These are phyloP conservation scores for Shiraia bambusicola DNA, from an alignment of 2,329 filamentous ascomycete species.

Conservation along the genomic window DNA sequence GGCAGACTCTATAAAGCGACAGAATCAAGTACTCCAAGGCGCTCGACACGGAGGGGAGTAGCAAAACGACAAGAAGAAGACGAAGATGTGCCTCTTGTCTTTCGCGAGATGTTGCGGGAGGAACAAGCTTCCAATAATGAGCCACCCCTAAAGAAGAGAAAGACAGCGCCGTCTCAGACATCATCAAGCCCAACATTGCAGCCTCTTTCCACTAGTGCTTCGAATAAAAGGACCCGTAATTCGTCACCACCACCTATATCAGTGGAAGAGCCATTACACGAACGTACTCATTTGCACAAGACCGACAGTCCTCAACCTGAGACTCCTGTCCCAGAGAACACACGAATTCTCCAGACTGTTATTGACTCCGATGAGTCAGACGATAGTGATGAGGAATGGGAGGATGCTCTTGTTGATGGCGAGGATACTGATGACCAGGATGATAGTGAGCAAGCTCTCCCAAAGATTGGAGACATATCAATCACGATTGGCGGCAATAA, in stretches of 20 bases:
- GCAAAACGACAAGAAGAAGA: conserved; percentile 24
- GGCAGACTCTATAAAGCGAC: conserved; percentile 24
- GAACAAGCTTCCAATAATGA: conserved; percentile 39
- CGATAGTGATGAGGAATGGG: conserved; percentile 63
- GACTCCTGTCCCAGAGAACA: conserved; percentile 14
- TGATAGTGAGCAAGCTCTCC: conserved; percentile 22
- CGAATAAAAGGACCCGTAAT: background rate
- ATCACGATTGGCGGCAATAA: conserved; percentile 44
- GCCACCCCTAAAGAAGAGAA: conserved; percentile 44
- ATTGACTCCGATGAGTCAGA: conserved; percentile 57
- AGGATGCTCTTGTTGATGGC: conserved; percentile 50
- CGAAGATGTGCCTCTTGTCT: conserved; percentile 45
- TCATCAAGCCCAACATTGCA: conserved; percentile 5
- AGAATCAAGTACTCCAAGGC: conserved; percentile 17
- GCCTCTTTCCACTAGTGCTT: background rate
- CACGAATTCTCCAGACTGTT: conserved; percentile 44
- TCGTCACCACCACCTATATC: conserved; percentile 7
- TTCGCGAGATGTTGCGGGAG: conserved; percentile 50
- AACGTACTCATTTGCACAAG: conserved; percentile 2
- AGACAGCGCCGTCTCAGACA: conserved; percentile 19
- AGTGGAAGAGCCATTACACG: conserved; percentile 6
- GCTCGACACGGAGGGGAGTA: conserved; percentile 27
- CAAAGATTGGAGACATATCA: conserved; percentile 43
- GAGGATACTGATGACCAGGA: conserved; percentile 31
- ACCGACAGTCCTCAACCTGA: conserved; percentile 1